A percentile compares a stretch with the other conserved stretches of the same genome.
Evolutionary conservation across 441 rosid species (phyloP).

Genomic region (Euphorbia schlechtendalii): DNA sequence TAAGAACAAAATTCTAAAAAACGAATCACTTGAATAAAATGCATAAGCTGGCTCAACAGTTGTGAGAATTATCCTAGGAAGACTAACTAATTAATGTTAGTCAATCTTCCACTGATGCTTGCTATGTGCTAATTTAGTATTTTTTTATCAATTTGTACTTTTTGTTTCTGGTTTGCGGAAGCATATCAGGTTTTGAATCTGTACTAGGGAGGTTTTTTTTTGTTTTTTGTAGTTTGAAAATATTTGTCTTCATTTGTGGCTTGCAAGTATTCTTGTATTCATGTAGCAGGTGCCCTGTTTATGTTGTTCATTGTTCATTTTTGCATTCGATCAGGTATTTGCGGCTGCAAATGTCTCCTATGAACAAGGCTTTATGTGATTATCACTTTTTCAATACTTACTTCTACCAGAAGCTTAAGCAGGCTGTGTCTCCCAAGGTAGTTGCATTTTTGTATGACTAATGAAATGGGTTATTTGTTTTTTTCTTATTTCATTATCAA

Average conservation of each 20-base stretch:
- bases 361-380: slow-evolving; percentile 42
- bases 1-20: neutral
- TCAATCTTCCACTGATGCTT: neutral
- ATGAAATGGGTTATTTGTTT: too few species aligned
- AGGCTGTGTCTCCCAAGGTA: slow-evolving; percentile 70
- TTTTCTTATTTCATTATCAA: too few species aligned
- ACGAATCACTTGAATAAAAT: too few species aligned
- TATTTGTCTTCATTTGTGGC: neutral
- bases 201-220: neutral
- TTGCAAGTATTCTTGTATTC: neutral
- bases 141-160: too few species aligned
- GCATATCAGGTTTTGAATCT: neutral
- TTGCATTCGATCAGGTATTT: slow-evolving; percentile 47
- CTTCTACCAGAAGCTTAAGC: slow-evolving; percentile 82
- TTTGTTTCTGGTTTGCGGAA: neutral
- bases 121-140: too few species aligned
- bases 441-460: slow-evolving; percentile 12
- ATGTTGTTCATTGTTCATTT: neutral
- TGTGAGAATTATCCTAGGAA: slow-evolving; percentile 1
- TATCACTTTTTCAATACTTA: slow-evolving; percentile 82
- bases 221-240: neutral
- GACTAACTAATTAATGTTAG: neutral
- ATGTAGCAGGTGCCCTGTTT: too few species aligned
- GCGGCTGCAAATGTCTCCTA: slow-evolving; percentile 46
- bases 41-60: too few species aligned